These are phyloP conservation scores for Yueomyces sinensis DNA, from an alignment of 805 yeast species.

Conservation along the genomic window DNA sequence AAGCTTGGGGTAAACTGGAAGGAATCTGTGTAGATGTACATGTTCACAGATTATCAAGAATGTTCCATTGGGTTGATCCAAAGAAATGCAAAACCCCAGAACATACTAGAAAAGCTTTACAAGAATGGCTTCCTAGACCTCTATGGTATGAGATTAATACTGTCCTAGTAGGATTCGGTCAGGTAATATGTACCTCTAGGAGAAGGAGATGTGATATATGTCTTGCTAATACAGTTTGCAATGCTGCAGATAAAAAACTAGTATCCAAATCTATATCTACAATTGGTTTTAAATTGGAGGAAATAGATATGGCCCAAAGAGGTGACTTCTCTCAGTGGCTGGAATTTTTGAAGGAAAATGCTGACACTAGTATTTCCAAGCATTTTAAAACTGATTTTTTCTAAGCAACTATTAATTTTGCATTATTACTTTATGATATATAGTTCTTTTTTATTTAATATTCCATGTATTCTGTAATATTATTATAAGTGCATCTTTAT, in stretches of 20 bases:
- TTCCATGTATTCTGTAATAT: too few species aligned
- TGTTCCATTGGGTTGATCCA: conserved; percentile 65
- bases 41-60: conserved; percentile 62
- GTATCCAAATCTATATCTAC: conserved; percentile 16
- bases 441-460: too few species aligned
- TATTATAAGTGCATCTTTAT: too few species aligned
- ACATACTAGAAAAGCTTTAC: conserved; percentile 50
- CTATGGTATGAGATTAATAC: conserved; percentile 83
- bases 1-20: conserved; percentile 61
- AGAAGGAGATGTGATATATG: conserved; percentile 64
- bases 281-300: conserved; percentile 7
- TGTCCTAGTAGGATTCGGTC: conserved; percentile 86
- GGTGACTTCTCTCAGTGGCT: conserved; percentile 31
- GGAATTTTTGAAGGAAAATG: conserved; percentile 12
- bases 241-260: conserved; percentile 38
- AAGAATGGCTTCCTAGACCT: conserved; percentile 59
- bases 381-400: too few species aligned
- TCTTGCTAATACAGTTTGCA: conserved; percentile 43
- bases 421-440: too few species aligned
- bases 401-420: too few species aligned
- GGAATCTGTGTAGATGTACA: conserved; percentile 97
- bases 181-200: conserved; percentile 66
- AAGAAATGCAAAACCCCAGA: conserved; percentile 52
- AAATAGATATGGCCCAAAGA: conserved; percentile 22
- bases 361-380: too few species aligned